Evolutionary conservation across 2,329 filamentous ascomycete genomes (phyloP).

Genomic region (Blastomyces percursus): DNA sequence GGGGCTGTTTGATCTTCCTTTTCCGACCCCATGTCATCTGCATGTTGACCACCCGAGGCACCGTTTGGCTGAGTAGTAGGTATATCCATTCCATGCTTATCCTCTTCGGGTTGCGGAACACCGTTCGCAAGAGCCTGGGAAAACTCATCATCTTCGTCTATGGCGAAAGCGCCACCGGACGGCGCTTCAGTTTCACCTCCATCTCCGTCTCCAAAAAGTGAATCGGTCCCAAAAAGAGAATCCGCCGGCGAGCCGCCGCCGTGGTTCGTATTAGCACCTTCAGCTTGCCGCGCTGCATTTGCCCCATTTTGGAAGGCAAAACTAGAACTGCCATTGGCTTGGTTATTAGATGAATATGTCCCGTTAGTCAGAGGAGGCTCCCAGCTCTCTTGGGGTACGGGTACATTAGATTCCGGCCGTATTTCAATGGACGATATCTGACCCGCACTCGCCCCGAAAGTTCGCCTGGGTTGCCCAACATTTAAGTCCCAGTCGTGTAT

Average conservation of each 20-base stretch:
- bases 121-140: conserved; percentile 59
- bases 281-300: conserved; percentile 7
- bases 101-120: conserved; percentile 42
- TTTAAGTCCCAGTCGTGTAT: conserved; percentile 94
- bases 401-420: conserved; percentile 62
- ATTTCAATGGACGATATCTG: conserved; percentile 86
- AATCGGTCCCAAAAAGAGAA: conserved; percentile 76
- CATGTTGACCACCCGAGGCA: conserved; percentile 1
- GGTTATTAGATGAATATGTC: conserved; percentile 69
- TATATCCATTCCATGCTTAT: conserved; percentile 25
- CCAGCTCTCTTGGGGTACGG: conserved; percentile 61
- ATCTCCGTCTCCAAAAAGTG: conserved; percentile 76
- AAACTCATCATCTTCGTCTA: conserved; percentile 78
- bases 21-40: conserved; percentile 11
- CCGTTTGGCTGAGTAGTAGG: conserved; percentile 9
- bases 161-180: conserved; percentile 54
- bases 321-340: conserved; percentile 48
- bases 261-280: conserved; percentile 39
- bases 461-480: conserved; percentile 62
- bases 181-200: conserved; percentile 40
- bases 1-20: conserved; percentile 11
- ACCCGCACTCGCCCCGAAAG: conserved; percentile 64
- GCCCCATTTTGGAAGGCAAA: conserved; percentile 34
- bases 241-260: conserved; percentile 57
- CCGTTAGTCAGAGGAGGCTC: conserved; percentile 46